These are phyloP conservation scores for Viola odorata DNA, from an alignment of 345 rosid genomes.

Conservation along the genomic window DNA sequence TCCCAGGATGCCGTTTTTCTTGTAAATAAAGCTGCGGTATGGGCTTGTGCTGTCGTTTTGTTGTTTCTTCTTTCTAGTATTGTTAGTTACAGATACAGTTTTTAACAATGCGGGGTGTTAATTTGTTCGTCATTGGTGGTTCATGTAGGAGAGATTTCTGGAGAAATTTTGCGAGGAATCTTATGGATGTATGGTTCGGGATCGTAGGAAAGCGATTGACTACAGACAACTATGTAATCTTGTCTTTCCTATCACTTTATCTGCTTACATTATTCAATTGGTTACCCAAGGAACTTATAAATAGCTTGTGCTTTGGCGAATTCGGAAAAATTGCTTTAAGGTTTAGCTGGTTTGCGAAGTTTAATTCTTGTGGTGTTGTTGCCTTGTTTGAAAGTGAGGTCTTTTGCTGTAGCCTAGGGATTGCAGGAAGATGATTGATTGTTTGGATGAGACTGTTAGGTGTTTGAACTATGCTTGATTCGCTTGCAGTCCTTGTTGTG, in stretches of 20 bases:
- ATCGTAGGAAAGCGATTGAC: conserved; percentile 51
- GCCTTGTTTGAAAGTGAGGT: too few species aligned
- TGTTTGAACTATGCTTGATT: neutral
- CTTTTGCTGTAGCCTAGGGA: too few species aligned
- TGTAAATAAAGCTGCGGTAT: conserved; percentile 78
- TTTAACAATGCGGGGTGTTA: neutral
- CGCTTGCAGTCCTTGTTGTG: neutral
- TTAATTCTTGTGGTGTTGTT: too few species aligned
- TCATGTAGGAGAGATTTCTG: conserved; percentile 65
- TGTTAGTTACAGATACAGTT: conserved; percentile 9
- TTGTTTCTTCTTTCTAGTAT: too few species aligned
- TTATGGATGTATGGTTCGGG: conserved; percentile 39
- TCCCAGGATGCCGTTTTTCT: conserved; percentile 63
- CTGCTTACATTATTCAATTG: neutral
- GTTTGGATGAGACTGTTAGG: too few species aligned
- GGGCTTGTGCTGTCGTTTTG: neutral
- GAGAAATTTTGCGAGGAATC: conserved; percentile 62
- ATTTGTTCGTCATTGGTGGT: neutral
- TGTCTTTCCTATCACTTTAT: neutral
- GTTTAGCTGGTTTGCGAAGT: too few species aligned
- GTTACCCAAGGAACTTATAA: neutral
- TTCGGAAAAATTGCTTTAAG: too few species aligned
- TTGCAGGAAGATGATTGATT: too few species aligned
- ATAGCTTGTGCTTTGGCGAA: too few species aligned
- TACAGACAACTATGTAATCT: conserved; percentile 68